phyloP scores from a whole-genome alignment of 257 asterid genomes.

The Verbascum thapsus region DNA sequence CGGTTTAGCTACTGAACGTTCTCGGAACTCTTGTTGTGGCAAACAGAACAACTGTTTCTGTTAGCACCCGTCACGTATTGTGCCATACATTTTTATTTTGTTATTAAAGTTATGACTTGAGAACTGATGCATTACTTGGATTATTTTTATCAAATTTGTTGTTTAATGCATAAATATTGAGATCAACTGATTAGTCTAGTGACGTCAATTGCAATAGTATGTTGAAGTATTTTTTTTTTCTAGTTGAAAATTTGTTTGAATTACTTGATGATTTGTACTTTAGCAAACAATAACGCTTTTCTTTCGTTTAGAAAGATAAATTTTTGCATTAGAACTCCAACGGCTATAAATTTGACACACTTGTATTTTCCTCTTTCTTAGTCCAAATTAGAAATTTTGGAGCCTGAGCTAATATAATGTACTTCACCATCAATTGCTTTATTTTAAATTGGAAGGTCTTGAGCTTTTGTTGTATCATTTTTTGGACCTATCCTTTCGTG shows the following conservation, averaged over 20 bases:
- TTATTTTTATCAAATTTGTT: conserved; percentile 7
- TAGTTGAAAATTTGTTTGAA: background rate
- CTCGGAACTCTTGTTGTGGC: conserved; percentile 25
- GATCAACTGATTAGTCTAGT: conserved; percentile 8
- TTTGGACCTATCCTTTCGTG: conserved; percentile 4
- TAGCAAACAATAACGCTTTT: background rate
- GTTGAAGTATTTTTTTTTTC: conserved; percentile 8
- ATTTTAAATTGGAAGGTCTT: conserved; percentile 13
- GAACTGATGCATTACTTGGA: conserved; percentile 12
- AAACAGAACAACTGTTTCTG: conserved; percentile 15
- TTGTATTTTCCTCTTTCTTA: conserved; percentile 9
- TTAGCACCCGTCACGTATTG: conserved; percentile 16
- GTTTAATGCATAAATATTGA: background rate
- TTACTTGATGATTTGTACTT: background rate
- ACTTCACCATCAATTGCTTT: conserved; percentile 12
- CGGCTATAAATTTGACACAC: conserved; percentile 1
- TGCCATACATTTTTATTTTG: background rate
- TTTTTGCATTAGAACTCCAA: background rate
- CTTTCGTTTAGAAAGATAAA: background rate
- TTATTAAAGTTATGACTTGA: conserved; percentile 6
- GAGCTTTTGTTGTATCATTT: conserved; percentile 14
- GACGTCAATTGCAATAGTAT: conserved; percentile 7
- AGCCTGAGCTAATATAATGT: conserved; percentile 9
- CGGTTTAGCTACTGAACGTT: conserved; percentile 2
- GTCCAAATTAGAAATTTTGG: conserved; percentile 16